Evolutionary conservation across 2,329 filamentous ascomycete genomes (phyloP).

Genomic region (Bimuria novae-zelandiae): DNA sequence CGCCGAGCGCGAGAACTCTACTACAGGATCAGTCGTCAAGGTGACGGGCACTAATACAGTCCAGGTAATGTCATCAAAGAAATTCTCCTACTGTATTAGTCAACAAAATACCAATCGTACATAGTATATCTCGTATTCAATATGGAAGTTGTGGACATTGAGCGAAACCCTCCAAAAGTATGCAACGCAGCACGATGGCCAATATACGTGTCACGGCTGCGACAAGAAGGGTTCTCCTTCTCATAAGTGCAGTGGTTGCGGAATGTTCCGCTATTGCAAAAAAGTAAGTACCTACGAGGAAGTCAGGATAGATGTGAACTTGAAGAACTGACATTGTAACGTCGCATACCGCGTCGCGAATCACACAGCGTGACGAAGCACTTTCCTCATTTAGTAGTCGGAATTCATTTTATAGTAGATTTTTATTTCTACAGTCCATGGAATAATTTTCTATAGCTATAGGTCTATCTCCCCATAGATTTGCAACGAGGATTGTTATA

Average conservation of each 20-base stretch:
- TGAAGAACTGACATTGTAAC: too few relatives aligned
- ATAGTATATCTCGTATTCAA: neutral
- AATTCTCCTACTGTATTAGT: neutral
- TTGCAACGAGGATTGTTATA: too few relatives aligned
- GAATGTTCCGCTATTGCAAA: slow-evolving; percentile 16
- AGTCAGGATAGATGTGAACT: too few relatives aligned
- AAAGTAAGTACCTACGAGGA: too few relatives aligned
- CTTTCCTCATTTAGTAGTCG: too few relatives aligned
- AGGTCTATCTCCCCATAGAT: too few relatives aligned
- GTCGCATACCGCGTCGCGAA: too few relatives aligned
- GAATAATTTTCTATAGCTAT: too few relatives aligned
- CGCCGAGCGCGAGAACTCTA: slow-evolving; percentile 9
- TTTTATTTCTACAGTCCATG: too few relatives aligned
- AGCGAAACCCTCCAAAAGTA: slow-evolving; percentile 7
- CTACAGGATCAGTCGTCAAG: neutral
- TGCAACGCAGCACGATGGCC: slow-evolving; percentile 3
- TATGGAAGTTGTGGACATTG: neutral
- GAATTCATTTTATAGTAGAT: too few relatives aligned
- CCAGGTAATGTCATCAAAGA: slow-evolving; percentile 7
- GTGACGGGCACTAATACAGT: neutral
- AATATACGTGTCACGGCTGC: slow-evolving; percentile 17
- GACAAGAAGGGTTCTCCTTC: slow-evolving; percentile 4
- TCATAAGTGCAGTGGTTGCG: slow-evolving; percentile 12
- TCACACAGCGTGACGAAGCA: too few relatives aligned
- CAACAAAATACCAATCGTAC: neutral